Conservation (phyloP, 106 monocot species). For the Acanthochlamys bracteata region DNA sequence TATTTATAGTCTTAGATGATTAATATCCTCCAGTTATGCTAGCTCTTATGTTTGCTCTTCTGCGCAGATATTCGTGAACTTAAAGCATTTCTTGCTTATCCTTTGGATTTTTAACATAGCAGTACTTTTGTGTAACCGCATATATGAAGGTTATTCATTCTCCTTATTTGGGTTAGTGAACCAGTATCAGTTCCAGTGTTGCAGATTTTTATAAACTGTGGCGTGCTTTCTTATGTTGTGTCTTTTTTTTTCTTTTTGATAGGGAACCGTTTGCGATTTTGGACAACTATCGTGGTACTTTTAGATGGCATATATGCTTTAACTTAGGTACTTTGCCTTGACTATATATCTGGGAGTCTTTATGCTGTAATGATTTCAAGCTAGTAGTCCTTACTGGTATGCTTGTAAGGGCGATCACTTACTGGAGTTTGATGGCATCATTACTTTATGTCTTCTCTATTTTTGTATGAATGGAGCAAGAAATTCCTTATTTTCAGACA, state of each 20-base stretch:
- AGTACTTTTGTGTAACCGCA: conserved; percentile 69
- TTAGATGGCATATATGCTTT: conserved; percentile 99
- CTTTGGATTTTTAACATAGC: conserved; percentile 80
- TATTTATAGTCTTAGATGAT: too few species aligned
- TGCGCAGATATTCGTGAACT: conserved; percentile 53
- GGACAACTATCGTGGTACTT: conserved; percentile 75
- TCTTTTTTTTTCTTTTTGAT: conserved; percentile 14
- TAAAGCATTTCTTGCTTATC: conserved; percentile 44
- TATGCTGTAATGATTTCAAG: too few species aligned
- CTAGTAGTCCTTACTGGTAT: too few species aligned
- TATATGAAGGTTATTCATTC: conserved; percentile 90
- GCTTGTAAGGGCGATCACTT: too few species aligned
- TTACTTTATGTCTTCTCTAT: too few species aligned
- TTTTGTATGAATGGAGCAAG: too few species aligned
- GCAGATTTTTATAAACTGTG: not conserved
- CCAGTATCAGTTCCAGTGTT: not conserved
- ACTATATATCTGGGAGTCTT: too few species aligned
- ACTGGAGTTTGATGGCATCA: too few species aligned
- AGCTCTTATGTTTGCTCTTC: conserved; percentile 12
- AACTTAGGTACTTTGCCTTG: conserved; percentile 63
- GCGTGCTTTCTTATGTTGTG: conserved; percentile 7
- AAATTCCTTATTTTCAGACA: too few species aligned
- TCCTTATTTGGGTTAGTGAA: conserved; percentile 79
- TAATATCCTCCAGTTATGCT: too few species aligned
- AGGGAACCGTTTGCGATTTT: conserved; percentile 61